A percentile compares a stretch with the other conserved stretches of the same genome.
phyloP scores from a whole-genome alignment of 371 early-diverging fungal species.

The Cladochytrium tenue region DNA sequence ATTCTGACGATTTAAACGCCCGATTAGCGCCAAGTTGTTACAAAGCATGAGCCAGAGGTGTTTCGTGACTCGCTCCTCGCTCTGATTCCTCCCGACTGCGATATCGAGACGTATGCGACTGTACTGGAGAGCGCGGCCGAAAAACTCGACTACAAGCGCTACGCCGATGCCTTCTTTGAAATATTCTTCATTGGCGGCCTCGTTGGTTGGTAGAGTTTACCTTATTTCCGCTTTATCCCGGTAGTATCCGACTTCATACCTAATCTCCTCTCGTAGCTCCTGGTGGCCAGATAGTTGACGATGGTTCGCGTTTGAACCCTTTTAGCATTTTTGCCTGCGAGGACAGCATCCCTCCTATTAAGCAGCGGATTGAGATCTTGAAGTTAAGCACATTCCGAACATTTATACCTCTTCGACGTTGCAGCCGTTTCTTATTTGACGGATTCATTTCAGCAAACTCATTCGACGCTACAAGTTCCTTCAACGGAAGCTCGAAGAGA shows the following conservation, averaged over 20 bases:
- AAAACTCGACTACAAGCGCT: slow-evolving; percentile 88
- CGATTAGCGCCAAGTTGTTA: slow-evolving; percentile 40
- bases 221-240: background rate
- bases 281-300: slow-evolving; percentile 81
- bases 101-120: slow-evolving; percentile 69
- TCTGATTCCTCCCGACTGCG: slow-evolving; percentile 36
- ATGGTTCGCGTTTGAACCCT: slow-evolving; percentile 76
- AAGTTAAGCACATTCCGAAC: slow-evolving; percentile 34
- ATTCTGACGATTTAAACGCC: background rate
- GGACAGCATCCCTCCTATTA: slow-evolving; percentile 70
- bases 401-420: background rate
- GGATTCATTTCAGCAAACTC: slow-evolving; percentile 55
- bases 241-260: background rate
- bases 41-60: slow-evolving; percentile 49
- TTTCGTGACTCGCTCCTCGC: slow-evolving; percentile 50
- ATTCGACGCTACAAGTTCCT: slow-evolving; percentile 92
- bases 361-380: slow-evolving; percentile 77
- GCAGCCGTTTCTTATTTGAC: background rate
- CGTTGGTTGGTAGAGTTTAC: slow-evolving; percentile 63
- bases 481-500: slow-evolving; percentile 82
- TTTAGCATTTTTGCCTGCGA: slow-evolving; percentile 82
- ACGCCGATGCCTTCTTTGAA: slow-evolving; percentile 92
- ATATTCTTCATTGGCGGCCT: slow-evolving; percentile 87
- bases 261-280: slow-evolving; percentile 59
- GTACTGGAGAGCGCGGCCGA: slow-evolving; percentile 82